These are phyloP conservation scores for Przewalskia tangutica DNA, from an alignment of 257 asterid genomes.

Conservation along the genomic window DNA sequence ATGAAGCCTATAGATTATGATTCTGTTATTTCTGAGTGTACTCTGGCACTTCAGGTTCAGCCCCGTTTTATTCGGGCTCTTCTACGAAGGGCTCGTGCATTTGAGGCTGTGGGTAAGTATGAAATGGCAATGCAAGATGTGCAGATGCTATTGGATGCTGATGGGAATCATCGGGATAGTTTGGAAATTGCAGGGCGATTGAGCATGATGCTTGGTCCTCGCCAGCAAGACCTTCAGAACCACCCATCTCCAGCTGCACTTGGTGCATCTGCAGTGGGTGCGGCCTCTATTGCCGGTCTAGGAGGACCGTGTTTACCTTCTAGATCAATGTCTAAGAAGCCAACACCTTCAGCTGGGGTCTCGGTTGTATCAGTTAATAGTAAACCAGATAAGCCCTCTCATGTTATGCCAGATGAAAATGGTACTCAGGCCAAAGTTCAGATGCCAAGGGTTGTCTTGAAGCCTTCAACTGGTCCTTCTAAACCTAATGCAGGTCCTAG, in stretches of 20 bases:
- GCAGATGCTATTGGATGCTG: slow-evolving; percentile 41
- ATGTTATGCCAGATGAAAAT: slow-evolving; percentile 33
- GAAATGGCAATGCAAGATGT: slow-evolving; percentile 80
- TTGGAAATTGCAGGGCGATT: slow-evolving; percentile 59
- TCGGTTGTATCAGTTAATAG: slow-evolving; percentile 24
- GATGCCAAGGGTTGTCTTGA: slow-evolving; percentile 58
- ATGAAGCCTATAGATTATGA: slow-evolving; percentile 79
- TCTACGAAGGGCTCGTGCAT: slow-evolving; percentile 74
- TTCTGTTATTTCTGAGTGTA: slow-evolving; percentile 67
- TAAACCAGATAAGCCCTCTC: slow-evolving; percentile 51
- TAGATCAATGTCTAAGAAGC: slow-evolving; percentile 60
- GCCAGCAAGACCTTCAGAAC: slow-evolving; percentile 89
- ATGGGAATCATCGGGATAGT: slow-evolving; percentile 57
- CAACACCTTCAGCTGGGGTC: slow-evolving; percentile 18
- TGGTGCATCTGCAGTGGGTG: slow-evolving; percentile 94
- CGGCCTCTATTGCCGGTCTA: slow-evolving; percentile 85
- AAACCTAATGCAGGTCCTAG: slow-evolving; percentile 20
- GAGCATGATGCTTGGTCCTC: slow-evolving; percentile 49
- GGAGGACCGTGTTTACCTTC: slow-evolving; percentile 95
- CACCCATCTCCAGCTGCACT: slow-evolving; percentile 98
- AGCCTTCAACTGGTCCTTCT: slow-evolving; percentile 51
- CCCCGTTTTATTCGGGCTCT: slow-evolving; percentile 58
- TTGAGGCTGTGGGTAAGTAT: slow-evolving; percentile 59
- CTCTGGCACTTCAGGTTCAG: slow-evolving; percentile 69
- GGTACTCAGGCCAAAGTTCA: slow-evolving; percentile 42